Evolutionary conservation across 1,139 yeast species (phyloP).

Genomic region (Pneumocystis canis): DNA sequence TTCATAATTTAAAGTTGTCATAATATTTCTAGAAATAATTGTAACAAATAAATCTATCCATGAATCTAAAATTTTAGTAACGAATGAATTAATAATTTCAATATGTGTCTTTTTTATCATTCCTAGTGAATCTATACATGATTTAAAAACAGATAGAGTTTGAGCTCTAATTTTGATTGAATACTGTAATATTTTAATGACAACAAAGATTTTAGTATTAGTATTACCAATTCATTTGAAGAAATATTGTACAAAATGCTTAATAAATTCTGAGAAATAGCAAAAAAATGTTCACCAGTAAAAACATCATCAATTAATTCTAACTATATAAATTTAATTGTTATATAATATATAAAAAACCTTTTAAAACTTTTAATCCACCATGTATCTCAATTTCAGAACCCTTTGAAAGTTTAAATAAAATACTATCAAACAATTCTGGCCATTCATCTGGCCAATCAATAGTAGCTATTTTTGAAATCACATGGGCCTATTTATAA

Average conservation of each 20-base stretch:
- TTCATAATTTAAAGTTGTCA: not conserved
- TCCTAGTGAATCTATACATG: constrained; percentile 12
- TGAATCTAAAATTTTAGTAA: constrained; percentile 9
- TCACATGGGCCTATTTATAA: constrained; percentile 5
- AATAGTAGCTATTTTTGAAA: constrained; percentile 10
- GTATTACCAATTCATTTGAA: not conserved
- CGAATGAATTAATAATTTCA: constrained; percentile 11
- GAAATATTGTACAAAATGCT: constrained; percentile 4
- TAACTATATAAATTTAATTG: not conserved
- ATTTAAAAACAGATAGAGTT: constrained; percentile 10
- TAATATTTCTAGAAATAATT: not conserved
- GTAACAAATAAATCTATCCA: constrained; percentile 11
- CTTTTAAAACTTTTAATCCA: constrained; percentile 10
- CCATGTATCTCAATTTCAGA: constrained; percentile 7
- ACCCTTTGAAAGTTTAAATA: constrained; percentile 5
- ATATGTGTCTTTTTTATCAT: constrained; percentile 11
- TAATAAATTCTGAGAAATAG: constrained; percentile 9
- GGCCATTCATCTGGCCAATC: constrained; percentile 16
- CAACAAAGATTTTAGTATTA: not conserved
- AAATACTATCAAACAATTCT: constrained; percentile 7
- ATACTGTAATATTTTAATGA: not conserved
- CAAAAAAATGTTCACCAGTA: constrained; percentile 12
- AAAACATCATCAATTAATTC: constrained; percentile 13
- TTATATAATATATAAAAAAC: constrained; percentile 1
- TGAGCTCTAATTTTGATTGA: constrained; percentile 1